A percentile compares a stretch with the other conserved stretches of the same genome.
Conservation (phyloP, 345 rosid species). For the Acer negundo region DNA sequence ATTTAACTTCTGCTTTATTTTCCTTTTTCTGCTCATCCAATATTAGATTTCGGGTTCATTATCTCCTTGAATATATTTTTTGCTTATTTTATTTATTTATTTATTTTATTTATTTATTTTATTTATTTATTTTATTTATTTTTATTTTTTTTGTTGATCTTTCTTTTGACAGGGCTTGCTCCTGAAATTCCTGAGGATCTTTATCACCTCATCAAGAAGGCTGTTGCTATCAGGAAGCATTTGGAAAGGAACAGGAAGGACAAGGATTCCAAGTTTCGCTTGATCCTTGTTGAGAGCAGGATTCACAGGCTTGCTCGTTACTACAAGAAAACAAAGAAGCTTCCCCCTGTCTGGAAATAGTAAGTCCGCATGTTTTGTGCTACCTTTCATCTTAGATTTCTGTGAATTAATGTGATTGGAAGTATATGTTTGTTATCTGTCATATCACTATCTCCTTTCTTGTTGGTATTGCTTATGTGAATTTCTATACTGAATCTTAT, state of each 20-base stretch:
- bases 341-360: slow-evolving; percentile 82
- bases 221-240: slow-evolving; percentile 71
- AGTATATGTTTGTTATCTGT: background rate
- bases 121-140: no score
- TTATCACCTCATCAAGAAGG: slow-evolving; percentile 77
- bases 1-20: background rate
- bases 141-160: background rate
- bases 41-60: background rate
- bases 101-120: no score
- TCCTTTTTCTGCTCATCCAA: background rate
- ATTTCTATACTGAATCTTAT: background rate
- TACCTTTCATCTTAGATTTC: background rate
- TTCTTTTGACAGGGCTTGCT: slow-evolving; percentile 46
- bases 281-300: slow-evolving; percentile 79
- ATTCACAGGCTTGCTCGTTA: slow-evolving; percentile 75
- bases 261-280: slow-evolving; percentile 71
- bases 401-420: background rate
- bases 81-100: no score
- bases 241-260: slow-evolving; percentile 77
- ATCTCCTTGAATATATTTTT: background rate
- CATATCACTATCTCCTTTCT: background rate
- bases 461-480: background rate
- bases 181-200: slow-evolving; percentile 75
- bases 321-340: slow-evolving; percentile 84
- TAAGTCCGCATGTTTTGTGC: slow-evolving; percentile 20